Base-by-base conservation (phyloP, 495 filamentous ascomycete genomes). In the Cercophora newfieldiana region DNA sequence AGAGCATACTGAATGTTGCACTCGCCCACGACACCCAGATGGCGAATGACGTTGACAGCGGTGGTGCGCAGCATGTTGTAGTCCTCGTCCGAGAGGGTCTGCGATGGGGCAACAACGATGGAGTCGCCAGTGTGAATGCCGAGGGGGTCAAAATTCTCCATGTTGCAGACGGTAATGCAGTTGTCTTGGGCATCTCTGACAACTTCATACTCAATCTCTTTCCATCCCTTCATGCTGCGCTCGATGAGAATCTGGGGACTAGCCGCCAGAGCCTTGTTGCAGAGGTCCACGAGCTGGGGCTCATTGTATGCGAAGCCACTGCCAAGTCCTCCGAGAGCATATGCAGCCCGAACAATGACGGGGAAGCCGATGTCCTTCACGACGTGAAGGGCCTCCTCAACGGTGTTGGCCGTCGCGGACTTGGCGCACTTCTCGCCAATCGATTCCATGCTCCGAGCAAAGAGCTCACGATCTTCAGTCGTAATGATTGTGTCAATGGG, bases 151-250 rank as follows among this genome's bases (percentile, higher is more conserved):
- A 99, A 98, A 78, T 99, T 99, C 80, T 99, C 95, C 95, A 99
- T 99, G 82, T 99, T 99, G 81, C 95, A 99, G 67, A 99, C 95
- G 7, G 95, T 99, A 76, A 99, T 98, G 80, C 95, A 99, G 84
- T 99, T 99, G 80, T 99, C 93, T 64, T 91, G 87, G 49, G 88
- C 91, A 84, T 99, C 95, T 67, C 95, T 91, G 37, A 99, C 95
- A 56, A 99, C 95, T 69, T 99, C 95, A 77, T 99, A 99, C 74
- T 99, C 95, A 61, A 97, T 93, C 76, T 99, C 95, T 79, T 99
- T 99, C 95, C 95, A 99, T 54, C 95, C 95, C 79, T 99, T 99
- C 95, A 99, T 99, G 80, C 92, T 96, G 75, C 90, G 87, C 80
- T 99, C 95, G 66, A 99, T 94, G 31, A 99, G 82, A 5, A 99